Percentiles rank a stretch among this genome's conserved stretches.
Evolutionary conservation across 306 rosid species (phyloP).

Genomic region (Vigna hirtella): DNA sequence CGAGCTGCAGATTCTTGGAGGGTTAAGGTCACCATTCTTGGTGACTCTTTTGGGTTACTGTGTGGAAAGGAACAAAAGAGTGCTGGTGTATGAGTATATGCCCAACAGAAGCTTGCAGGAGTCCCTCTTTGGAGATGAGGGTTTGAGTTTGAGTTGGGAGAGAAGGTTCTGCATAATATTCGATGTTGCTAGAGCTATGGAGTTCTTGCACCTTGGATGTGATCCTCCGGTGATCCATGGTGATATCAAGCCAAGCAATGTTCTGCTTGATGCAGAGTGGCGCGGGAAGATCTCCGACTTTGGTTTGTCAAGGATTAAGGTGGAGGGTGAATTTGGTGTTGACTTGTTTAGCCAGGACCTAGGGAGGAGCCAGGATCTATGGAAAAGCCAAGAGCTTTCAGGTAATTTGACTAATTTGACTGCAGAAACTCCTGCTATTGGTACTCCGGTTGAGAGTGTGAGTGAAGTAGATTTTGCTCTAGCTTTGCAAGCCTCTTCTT

Average conservation of each 20-base stretch:
- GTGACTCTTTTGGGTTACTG: conserved; percentile 91
- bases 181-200: conserved; percentile 87
- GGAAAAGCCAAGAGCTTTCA: conserved; percentile 89
- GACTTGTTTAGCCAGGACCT: conserved; percentile 95
- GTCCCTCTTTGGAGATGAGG: conserved; percentile 77
- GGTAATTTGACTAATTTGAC: conserved; percentile 80
- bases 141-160: conserved; percentile 76
- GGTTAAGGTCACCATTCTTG: conserved; percentile 82
- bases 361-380: conserved; percentile 77
- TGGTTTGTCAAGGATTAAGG: conserved; percentile 91
- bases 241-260: conserved; percentile 91
- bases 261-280: conserved; percentile 73
- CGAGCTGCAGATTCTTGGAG: conserved; percentile 94
- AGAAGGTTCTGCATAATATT: conserved; percentile 73
- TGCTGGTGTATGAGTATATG: conserved; percentile 87
- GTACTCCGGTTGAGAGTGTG: conserved; percentile 84
- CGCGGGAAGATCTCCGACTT: conserved; percentile 83
- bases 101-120: conserved; percentile 92
- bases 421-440: conserved; percentile 73
- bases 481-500: conserved; percentile 90
- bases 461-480: conserved; percentile 95
- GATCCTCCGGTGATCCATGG: conserved; percentile 98
- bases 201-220: conserved; percentile 87
- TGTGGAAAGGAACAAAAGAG: conserved; percentile 73
- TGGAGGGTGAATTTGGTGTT: conserved; percentile 82